Percentiles rank a stretch among this genome's conserved stretches.
Evolutionary conservation across 2,329 filamentous ascomycete species (phyloP).

Genomic region (Oidium heveae): DNA sequence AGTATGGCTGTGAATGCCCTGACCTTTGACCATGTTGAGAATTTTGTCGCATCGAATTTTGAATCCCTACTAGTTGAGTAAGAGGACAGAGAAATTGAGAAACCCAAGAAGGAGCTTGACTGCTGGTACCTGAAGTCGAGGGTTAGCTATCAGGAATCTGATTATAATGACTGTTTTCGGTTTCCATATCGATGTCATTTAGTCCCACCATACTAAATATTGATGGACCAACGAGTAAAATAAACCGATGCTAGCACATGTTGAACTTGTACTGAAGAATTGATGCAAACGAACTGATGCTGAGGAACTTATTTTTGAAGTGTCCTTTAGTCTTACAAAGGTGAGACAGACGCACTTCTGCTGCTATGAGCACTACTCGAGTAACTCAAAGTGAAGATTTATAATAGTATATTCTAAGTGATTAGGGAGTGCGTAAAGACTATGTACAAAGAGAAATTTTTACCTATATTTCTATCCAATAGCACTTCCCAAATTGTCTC

Average conservation of each 20-base stretch:
- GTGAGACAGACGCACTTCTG: background rate
- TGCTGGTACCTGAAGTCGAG: background rate
- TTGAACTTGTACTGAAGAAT: too few relatives aligned
- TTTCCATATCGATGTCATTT: background rate
- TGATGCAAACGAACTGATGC: too few relatives aligned
- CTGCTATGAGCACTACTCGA: background rate
- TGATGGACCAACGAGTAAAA: background rate
- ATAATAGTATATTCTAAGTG: too few relatives aligned
- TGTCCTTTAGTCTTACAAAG: background rate
- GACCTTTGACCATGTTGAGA: conserved; percentile 1
- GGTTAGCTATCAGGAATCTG: background rate
- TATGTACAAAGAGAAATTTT: too few relatives aligned
- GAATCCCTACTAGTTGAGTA: background rate
- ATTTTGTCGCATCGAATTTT: background rate
- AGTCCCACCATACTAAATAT: background rate
- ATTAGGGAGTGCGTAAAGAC: too few relatives aligned
- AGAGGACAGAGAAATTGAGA: background rate
- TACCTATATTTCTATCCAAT: too few relatives aligned
- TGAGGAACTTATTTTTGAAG: background rate
- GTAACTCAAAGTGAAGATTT: conserved; percentile 5
- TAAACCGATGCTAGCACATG: background rate
- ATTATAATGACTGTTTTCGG: background rate
- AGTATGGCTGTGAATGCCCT: background rate
- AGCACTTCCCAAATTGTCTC: too few relatives aligned
- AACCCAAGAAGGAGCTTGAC: background rate